Percentiles rank a stretch among this genome's conserved stretches.
Evolutionary conservation across 2,329 filamentous ascomycete species (phyloP).

Genomic region (Bipolaris bicolor): DNA sequence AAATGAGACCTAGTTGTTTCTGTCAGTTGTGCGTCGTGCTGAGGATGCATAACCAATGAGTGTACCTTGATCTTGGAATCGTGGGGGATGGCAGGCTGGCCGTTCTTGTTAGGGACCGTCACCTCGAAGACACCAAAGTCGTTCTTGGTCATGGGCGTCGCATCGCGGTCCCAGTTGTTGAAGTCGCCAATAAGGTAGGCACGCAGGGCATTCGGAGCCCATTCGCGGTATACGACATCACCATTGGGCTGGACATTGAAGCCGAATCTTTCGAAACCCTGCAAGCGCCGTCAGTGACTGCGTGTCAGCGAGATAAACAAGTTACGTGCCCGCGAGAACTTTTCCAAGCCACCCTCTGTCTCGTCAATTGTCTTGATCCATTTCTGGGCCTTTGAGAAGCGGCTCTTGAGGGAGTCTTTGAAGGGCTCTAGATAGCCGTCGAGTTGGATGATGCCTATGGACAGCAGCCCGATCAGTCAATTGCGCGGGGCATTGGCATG

Average conservation of each 20-base stretch:
- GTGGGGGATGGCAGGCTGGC: constrained; percentile 81
- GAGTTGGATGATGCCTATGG: constrained; percentile 78
- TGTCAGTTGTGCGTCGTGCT: neutral
- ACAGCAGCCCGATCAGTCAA: constrained; percentile 34
- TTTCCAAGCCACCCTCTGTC: constrained; percentile 85
- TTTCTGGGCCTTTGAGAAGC: constrained; percentile 78
- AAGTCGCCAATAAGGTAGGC: constrained; percentile 94
- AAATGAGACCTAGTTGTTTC: constrained; percentile 72
- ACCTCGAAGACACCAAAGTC: constrained; percentile 88
- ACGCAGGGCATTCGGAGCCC: constrained; percentile 87
- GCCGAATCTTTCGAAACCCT: constrained; percentile 88
- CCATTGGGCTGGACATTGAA: constrained; percentile 81
- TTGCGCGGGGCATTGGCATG: constrained; percentile 2
- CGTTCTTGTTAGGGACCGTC: constrained; percentile 72
- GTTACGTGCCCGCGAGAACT: constrained; percentile 77
- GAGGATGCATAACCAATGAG: constrained; percentile 18
- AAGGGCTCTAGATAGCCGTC: constrained; percentile 92
- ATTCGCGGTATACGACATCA: constrained; percentile 91
- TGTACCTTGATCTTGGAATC: constrained; percentile 93
- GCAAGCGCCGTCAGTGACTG: constrained; percentile 24
- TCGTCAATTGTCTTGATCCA: constrained; percentile 88
- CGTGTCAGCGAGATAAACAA: neutral
- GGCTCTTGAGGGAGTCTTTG: constrained; percentile 73
- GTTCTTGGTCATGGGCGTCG: constrained; percentile 87
- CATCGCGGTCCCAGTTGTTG: constrained; percentile 86